These are phyloP conservation scores for Suillus clintonianus DNA, from an alignment of 768 basidiomycete genomes.

Conservation along the genomic window DNA sequence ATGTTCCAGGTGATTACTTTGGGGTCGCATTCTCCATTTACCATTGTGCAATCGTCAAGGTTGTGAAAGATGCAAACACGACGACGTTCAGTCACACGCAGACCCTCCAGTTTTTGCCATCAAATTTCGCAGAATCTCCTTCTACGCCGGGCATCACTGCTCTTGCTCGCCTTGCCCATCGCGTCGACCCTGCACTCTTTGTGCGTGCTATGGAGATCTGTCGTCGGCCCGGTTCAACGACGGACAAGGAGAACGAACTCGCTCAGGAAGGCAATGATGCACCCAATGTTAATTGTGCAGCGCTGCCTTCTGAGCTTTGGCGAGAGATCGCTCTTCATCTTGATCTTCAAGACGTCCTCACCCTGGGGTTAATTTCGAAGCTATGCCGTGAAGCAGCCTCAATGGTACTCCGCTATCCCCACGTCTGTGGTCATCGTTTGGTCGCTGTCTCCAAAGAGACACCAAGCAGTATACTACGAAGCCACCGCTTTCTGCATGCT, in stretches of 20 bases:
- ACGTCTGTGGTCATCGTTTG: neutral
- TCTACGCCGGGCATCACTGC: constrained; percentile 5
- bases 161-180: neutral
- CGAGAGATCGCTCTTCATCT: neutral
- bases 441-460: no score
- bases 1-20: neutral
- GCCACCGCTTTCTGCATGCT: neutral
- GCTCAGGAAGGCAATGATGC: neutral
- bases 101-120: neutral
- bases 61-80: neutral
- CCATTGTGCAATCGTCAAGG: neutral
- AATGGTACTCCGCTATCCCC: neutral
- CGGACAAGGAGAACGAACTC: neutral
- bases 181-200: neutral
- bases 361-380: neutral
- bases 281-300: neutral
- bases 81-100: neutral
- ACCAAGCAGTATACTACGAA: no score
- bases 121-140: neutral
- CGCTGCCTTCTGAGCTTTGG: neutral
- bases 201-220: neutral
- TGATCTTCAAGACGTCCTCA: neutral
- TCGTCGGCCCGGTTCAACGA: neutral
- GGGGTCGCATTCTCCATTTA: neutral
- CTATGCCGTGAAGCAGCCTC: neutral